Conservation (phyloP, 768 basidiomycete genomes). For the Pleurotus djamor region DNA sequence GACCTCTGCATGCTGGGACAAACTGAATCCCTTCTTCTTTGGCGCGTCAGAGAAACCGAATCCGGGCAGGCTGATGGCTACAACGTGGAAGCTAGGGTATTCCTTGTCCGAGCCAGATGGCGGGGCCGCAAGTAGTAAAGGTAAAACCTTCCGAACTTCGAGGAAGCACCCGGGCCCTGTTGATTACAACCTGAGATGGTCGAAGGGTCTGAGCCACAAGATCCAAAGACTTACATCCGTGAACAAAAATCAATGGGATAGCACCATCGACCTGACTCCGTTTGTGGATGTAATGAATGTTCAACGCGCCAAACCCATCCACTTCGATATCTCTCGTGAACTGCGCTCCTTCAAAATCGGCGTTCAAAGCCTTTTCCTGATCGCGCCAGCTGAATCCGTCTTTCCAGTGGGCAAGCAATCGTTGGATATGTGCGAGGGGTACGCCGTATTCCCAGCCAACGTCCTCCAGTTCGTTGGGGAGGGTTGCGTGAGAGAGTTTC, state of each 20-base stretch:
- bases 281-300: slow-evolving; percentile 43
- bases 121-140: slow-evolving; percentile 46
- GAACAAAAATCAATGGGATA: slow-evolving; percentile 34
- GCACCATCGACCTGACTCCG: slow-evolving; percentile 20
- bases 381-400: slow-evolving; percentile 32
- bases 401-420: slow-evolving; percentile 46
- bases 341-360: slow-evolving; percentile 31
- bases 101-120: no score
- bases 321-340: slow-evolving; percentile 41
- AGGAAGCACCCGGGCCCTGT: slow-evolving; percentile 64
- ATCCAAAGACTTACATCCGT: slow-evolving; percentile 41
- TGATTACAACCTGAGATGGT: no score
- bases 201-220: no score
- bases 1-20: slow-evolving; percentile 46
- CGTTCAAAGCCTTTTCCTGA: slow-evolving; percentile 37
- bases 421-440: slow-evolving; percentile 45
- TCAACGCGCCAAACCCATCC: slow-evolving; percentile 31
- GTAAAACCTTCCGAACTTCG: slow-evolving; percentile 56
- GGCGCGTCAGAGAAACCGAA: slow-evolving; percentile 62
- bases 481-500: not conserved
- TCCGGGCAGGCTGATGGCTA: slow-evolving; percentile 57
- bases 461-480: not conserved
- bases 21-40: slow-evolving; percentile 46
- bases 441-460: slow-evolving; percentile 35
- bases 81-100: slow-evolving; percentile 60